phyloP scores from a whole-genome alignment of 768 basidiomycete genomes.

The Sporobolomyces phaffii region DNA sequence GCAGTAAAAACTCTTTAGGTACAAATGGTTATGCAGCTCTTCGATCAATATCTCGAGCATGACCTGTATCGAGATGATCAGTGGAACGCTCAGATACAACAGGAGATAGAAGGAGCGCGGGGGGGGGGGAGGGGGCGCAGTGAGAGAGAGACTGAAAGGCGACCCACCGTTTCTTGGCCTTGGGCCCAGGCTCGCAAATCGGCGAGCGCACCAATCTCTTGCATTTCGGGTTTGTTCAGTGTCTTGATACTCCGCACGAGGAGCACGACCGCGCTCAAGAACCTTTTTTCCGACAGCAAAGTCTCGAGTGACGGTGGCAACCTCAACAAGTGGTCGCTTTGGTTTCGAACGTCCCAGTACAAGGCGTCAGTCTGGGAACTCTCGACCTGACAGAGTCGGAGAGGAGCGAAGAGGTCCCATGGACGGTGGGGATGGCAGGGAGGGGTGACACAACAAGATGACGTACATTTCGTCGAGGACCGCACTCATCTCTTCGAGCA shows the following conservation, averaged over 20 bases:
- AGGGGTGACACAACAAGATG: too few species aligned
- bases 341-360: too few species aligned
- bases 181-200: slow-evolving; percentile 79
- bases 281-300: slow-evolving; percentile 89
- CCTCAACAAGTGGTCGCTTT: slow-evolving; percentile 78
- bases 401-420: not conserved
- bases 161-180: slow-evolving; percentile 75
- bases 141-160: not conserved
- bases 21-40: slow-evolving; percentile 93
- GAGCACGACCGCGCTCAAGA: slow-evolving; percentile 78
- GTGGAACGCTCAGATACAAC: too few species aligned
- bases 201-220: slow-evolving; percentile 87
- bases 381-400: slow-evolving; percentile 39
- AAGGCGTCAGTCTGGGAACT: too few species aligned
- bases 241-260: slow-evolving; percentile 81
- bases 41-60: slow-evolving; percentile 88
- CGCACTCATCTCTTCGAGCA: slow-evolving; percentile 89
- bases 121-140: too few species aligned
- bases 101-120: too few species aligned
- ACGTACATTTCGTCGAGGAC: slow-evolving; percentile 89
- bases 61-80: too few species aligned
- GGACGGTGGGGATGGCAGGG: not conserved
- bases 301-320: slow-evolving; percentile 88
- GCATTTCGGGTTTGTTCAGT: slow-evolving; percentile 85
- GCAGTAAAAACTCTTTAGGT: slow-evolving; percentile 93